Evolutionary conservation across 768 basidiomycete species (phyloP), one percentile per base, ranked within the genome.

Genomic region (Lactarius indigo): DNA sequence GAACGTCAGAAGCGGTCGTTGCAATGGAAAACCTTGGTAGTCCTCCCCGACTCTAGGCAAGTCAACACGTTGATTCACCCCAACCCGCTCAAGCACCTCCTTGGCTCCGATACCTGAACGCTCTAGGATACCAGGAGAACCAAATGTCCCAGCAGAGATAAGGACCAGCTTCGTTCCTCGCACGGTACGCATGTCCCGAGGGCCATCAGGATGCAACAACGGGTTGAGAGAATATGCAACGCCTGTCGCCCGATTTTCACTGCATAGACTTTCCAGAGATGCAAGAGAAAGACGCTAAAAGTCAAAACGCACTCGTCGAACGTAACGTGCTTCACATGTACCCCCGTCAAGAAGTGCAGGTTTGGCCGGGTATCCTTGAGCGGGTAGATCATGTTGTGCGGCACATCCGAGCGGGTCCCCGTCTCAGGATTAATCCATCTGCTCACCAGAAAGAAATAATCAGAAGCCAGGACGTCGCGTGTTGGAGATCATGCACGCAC

Each of bases 381-480:
- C 10, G 76, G 75, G 60, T 79, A 82, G 6, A 81, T 59, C 64
- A 77, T 26, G n/a, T 52, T 81, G 63, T 80, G 80, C 3, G 87
- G 79, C 0, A 81, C 70, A 52, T 1, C 41, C 58, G 3, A 63
- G 55, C 64, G 50, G 52, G 70, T 79, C 23, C 87, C 87, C 5
- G 80, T 84, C 12, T 74, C 72, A 3, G 72, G 73, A 65, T 84
- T 78, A 15, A 88, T 76, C 70, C 84, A 89, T 70, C 87, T 89
- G 39, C n/a, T 37, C 54, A 70, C 30, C 41, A 18, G 35, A 59
- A 12, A 37, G n/a, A n/a, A n/a, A n/a, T n/a, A n/a, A n/a, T n/a
- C n/a, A n/a, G n/a, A n/a, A n/a, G 58, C 64, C 87, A 89, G 39
- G 23, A 33, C 31, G 13, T 12, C 18, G 42, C 42, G 15, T 39